phyloP scores from a whole-genome alignment of 768 basidiomycete genomes.

The Russula abietina region DNA sequence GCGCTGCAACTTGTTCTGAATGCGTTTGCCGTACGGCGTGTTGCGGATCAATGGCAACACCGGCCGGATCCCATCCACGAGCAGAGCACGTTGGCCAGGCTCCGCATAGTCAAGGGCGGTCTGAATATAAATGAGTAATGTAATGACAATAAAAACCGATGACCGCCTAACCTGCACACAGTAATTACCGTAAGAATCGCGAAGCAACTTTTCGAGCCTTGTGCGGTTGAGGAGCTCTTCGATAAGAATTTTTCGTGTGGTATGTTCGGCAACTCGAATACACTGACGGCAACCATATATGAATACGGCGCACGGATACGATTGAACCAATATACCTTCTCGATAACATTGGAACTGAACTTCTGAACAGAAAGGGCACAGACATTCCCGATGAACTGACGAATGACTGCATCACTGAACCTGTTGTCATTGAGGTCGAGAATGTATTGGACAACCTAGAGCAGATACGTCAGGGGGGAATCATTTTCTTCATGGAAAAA shows the following conservation, averaged over 20 bases:
- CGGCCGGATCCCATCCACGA: slow-evolving; percentile 98
- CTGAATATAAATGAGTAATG: slow-evolving; percentile 42
- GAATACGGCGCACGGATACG: neutral
- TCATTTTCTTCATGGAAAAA: neutral
- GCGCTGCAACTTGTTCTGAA: slow-evolving; percentile 96
- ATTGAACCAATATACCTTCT: slow-evolving; percentile 54
- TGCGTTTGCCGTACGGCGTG: slow-evolving; percentile 98
- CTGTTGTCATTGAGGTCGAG: slow-evolving; percentile 97
- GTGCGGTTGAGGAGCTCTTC: slow-evolving; percentile 93
- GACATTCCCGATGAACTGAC: slow-evolving; percentile 96
- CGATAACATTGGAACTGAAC: slow-evolving; percentile 98
- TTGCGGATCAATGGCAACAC: slow-evolving; percentile 97
- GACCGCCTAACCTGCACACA: slow-evolving; percentile 68
- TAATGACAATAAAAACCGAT: neutral
- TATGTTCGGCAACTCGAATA: slow-evolving; percentile 94
- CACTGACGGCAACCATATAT: slow-evolving; percentile 34
- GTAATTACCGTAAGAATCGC: slow-evolving; percentile 96
- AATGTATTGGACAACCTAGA: slow-evolving; percentile 92
- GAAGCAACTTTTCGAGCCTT: slow-evolving; percentile 88
- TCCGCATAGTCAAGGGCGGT: slow-evolving; percentile 98
- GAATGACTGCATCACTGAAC: slow-evolving; percentile 95
- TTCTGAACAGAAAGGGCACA: slow-evolving; percentile 98
- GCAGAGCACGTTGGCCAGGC: slow-evolving; percentile 81
- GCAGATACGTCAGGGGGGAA: neutral
- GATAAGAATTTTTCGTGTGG: slow-evolving; percentile 88